A percentile compares a stretch with the other conserved stretches of the same genome.
These are phyloP conservation scores for Chalciporus sp. DNA, from an alignment of 1,284 basidiomycete genomes.

Conservation along the genomic window DNA sequence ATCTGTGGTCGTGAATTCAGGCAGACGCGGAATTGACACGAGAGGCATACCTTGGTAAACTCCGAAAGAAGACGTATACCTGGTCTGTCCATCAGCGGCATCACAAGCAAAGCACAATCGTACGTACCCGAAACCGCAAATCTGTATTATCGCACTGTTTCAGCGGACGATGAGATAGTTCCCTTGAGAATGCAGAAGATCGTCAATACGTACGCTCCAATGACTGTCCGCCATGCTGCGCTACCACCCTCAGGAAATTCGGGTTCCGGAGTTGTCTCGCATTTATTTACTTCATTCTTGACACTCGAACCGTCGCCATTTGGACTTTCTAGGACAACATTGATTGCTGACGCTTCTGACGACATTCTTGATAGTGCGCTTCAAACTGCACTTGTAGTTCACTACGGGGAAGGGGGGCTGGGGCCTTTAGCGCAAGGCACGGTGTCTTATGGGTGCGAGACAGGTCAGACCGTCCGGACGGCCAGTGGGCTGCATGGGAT, in stretches of 20 bases:
- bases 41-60: conserved; percentile 33
- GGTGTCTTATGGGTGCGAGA: not conserved
- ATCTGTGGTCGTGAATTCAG: conserved; percentile 15
- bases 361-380: conserved; percentile 10
- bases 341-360: not conserved
- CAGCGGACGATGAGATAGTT: not conserved
- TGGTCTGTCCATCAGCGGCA: conserved; percentile 1
- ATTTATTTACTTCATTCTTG: not conserved
- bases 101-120: not conserved
- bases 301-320: not conserved
- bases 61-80: conserved; percentile 30
- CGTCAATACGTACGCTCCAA: conserved; percentile 23
- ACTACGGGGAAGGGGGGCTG: too few relatives aligned
- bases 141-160: conserved; percentile 24
- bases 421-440: too few relatives aligned
- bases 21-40: not conserved
- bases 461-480: not conserved
- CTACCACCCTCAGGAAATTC: conserved; percentile 33
- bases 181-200: not conserved
- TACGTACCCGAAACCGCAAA: conserved; percentile 32
- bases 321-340: not conserved
- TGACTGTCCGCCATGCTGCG: conserved; percentile 27
- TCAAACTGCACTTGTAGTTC: not conserved
- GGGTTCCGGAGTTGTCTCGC: not conserved
- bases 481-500: not conserved